A percentile compares a stretch with the other conserved stretches of the same genome.
These are phyloP conservation scores for Lagenidium sp. DNA, from an alignment of 352 stramenopile genomes.

Conservation along the genomic window DNA sequence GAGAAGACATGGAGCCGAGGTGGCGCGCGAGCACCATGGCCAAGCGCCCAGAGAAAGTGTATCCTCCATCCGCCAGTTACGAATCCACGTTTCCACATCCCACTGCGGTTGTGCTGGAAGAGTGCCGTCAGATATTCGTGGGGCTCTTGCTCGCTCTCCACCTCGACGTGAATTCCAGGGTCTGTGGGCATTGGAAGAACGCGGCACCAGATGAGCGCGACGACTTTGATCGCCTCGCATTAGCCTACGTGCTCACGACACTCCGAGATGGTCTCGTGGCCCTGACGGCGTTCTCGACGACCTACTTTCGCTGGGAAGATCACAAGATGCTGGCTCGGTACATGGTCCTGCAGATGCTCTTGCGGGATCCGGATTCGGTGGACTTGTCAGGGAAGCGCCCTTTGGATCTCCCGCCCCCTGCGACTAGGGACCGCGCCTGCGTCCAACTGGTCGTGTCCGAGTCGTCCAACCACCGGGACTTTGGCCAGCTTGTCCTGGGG, in stretches of 20 bases:
- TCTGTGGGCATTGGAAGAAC: not conserved
- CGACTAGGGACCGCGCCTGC: no score
- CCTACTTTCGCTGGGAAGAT: constrained; percentile 8
- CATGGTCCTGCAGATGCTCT: constrained; percentile 8
- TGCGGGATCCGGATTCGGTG: no score
- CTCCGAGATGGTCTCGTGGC: constrained; percentile 3
- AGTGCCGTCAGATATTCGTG: not conserved
- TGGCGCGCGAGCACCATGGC: not conserved
- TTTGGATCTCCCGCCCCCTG: no score
- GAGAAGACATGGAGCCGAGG: no score
- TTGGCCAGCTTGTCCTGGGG: not conserved
- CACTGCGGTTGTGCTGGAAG: constrained; percentile 1
- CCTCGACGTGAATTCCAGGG: not conserved
- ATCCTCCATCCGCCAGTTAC: not conserved
- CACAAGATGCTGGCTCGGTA: constrained; percentile 7
- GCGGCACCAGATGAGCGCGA: not conserved
- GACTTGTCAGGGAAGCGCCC: no score
- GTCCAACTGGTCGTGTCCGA: not conserved
- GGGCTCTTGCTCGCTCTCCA: not conserved
- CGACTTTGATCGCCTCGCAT: not conserved
- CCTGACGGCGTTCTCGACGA: constrained; percentile 3
- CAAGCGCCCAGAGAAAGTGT: not conserved
- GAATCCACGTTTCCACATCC: not conserved
- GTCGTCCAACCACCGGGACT: not conserved
- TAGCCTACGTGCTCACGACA: constrained; percentile 1